Evolutionary conservation across 805 yeast species (phyloP), one percentile per base, ranked within the genome.

Genomic region (Saturnispora zaruensis): DNA sequence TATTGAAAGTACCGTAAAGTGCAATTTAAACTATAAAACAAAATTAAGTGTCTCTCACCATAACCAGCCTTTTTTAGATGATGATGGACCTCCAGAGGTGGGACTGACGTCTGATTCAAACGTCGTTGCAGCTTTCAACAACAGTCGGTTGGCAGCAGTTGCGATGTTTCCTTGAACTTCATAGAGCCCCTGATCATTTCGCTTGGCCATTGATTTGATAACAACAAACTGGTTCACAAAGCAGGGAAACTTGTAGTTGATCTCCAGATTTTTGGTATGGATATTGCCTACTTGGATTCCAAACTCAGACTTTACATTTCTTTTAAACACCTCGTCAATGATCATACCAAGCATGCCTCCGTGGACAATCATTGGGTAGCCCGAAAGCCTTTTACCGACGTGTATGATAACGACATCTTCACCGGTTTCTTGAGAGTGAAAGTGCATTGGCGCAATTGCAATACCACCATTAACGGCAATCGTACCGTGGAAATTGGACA

Each of bases 331-430:
- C 57, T 89, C 96, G 59, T 87, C 93, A 49, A 88, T 67, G 1
- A 89, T 68, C 0, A 95, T 82, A 7, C 90, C 95, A 28, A 89
- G 63, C 26, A 90, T 77, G 0, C 97, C 97, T 3, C 97, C 97
- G 62, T 89, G 97, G 3, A 87, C 76, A 18, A 90, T 67, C 57
- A 87, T 82, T 2, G 96, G 97, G 62, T 84, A 89, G 1, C 97
- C 97, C 41, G 91, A 81, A 20, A 89, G 65, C 53, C 76, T 76
- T 60, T 82, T 79, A 0, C 97, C 96, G 47, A 84, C 73, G 61
- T 87, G 95, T 24, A 87, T 71, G 5, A 88, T 73, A 0, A 87
- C 76, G 1, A 85, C 73, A 0, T 83, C 75, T 56, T 85, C 84
- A 47, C 74, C 72, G 0, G 77, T 75, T 13, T 69, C 64, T 2